Conservation (phyloP, 768 basidiomycete species). For the Symmetrospora coprosmae region DNA sequence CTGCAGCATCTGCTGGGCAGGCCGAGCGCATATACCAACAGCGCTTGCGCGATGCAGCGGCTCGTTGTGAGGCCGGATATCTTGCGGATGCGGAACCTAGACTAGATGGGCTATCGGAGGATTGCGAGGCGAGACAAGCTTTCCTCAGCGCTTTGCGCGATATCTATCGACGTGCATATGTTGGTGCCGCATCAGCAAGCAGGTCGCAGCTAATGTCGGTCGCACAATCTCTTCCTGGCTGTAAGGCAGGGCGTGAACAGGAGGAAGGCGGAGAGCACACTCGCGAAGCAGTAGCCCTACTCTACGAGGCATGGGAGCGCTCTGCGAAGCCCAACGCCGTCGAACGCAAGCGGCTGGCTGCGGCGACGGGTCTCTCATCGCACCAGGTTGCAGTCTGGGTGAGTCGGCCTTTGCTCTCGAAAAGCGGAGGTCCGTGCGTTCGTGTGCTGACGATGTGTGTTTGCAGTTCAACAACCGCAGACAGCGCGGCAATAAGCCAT, state of each 20-base stretch:
- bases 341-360: background rate
- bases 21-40: no score
- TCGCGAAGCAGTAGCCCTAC: background rate
- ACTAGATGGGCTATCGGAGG: no score
- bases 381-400: background rate
- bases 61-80: no score
- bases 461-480: background rate
- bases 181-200: background rate
- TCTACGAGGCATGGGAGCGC: background rate
- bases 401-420: no score
- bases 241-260: background rate
- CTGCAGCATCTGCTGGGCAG: no score
- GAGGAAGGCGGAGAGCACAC: background rate
- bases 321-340: background rate
- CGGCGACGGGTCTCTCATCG: background rate
- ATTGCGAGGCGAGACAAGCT: no score
- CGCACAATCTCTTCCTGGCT: background rate
- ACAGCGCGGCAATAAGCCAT: background rate
- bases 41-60: no score
- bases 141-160: no score
- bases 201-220: background rate
- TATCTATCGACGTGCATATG: no score
- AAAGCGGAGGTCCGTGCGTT: no score
- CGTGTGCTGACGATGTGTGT: background rate
- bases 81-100: no score